Evolutionary conservation across 2,329 filamentous ascomycete genomes (phyloP), one percentile per base, ranked within the genome.

Genomic region (Aspergillus awamori): DNA sequence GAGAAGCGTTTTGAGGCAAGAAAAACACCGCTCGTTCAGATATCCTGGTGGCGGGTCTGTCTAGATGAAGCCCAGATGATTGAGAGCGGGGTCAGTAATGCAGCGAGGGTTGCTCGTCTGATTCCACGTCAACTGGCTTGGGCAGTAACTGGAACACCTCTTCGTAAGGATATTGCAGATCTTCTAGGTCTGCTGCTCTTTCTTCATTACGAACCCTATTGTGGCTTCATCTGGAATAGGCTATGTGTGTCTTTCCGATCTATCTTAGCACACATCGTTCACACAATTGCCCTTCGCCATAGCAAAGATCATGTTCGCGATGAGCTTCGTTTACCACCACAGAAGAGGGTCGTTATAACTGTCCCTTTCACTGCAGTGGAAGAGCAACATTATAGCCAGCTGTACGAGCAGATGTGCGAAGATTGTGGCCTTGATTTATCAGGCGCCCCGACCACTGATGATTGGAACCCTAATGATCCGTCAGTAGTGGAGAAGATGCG

Each of bases 361-460:
- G 88, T 97, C 74, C 92, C 95, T 0, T 96, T 98, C 70, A 95
- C 90, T 0, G 87, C 91, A 0, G 86, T 98, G 10, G 95, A 98
- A 72, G 91, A 97, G 71, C 92, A 97, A 71, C 88, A 96, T 70
- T 98, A 98, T 70, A 83, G 85, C 45, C 86, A 87, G 6, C 76
- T 96, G 2, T 93, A 94, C 71, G 84, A 87, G 52, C 82, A 91
- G 63, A 92, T 97, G 86, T 87, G 87, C 55, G 82, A 87, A 28
- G 86, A 86, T 1, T 90, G 88, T 63, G 87, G 86, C 1, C 75
- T 98, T 6, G 83, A 87, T 67, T 69, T 79, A 0, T 79, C 86
- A 26, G 93, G 94, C 0, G 80, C 79, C 2, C 91, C 92, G 0
- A 62, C 86, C 0, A 64, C 70, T 3, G 82, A 83, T 3, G 81